Evolutionary conservation across 192 early-diverging fungal species (phyloP).

Genomic region (Coemansia biformis): DNA sequence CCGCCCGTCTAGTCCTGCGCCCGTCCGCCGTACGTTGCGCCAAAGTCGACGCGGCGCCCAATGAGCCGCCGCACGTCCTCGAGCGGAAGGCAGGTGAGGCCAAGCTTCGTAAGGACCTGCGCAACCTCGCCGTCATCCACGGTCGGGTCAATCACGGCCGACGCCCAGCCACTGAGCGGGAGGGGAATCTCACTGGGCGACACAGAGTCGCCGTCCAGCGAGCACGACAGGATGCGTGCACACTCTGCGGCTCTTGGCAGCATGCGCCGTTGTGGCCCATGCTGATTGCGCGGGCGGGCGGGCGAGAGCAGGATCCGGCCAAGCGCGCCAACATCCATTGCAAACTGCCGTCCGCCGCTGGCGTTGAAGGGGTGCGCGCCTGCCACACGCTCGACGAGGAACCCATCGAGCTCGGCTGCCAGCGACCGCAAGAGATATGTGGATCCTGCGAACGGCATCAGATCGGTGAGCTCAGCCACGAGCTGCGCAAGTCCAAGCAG

Average conservation of each 20-base stretch:
- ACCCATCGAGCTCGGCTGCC: conserved; percentile 29
- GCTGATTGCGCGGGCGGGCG: background rate
- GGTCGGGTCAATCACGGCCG: conserved; percentile 11
- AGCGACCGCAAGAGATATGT: conserved; percentile 20
- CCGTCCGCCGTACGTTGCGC: no score
- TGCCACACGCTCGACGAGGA: conserved; percentile 36
- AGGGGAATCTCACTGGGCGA: conserved; percentile 11
- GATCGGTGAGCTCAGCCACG: conserved; percentile 6
- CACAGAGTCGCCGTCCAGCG: conserved; percentile 2
- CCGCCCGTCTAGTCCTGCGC: no score
- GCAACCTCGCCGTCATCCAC: conserved; percentile 18
- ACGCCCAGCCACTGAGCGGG: conserved; percentile 30
- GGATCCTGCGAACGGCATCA: conserved; percentile 24
- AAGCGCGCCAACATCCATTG: conserved; percentile 22
- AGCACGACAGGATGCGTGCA: conserved; percentile 17
- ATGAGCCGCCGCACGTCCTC: conserved; percentile 29
- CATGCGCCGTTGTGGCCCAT: background rate
- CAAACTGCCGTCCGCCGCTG: conserved; percentile 27
- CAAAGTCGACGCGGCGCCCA: conserved; percentile 23
- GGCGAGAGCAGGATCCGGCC: conserved; percentile 15
- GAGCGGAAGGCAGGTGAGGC: conserved; percentile 20
- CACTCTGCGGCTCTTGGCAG: conserved; percentile 24
- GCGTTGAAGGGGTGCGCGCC: conserved; percentile 28
- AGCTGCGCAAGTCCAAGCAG: conserved; percentile 26
- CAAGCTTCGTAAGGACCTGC: conserved; percentile 30